Percentiles rank a stretch among this genome's conserved stretches.
These are phyloP conservation scores for Aspergillus ibericus DNA, from an alignment of 2,329 filamentous ascomycete species.

Conservation along the genomic window DNA sequence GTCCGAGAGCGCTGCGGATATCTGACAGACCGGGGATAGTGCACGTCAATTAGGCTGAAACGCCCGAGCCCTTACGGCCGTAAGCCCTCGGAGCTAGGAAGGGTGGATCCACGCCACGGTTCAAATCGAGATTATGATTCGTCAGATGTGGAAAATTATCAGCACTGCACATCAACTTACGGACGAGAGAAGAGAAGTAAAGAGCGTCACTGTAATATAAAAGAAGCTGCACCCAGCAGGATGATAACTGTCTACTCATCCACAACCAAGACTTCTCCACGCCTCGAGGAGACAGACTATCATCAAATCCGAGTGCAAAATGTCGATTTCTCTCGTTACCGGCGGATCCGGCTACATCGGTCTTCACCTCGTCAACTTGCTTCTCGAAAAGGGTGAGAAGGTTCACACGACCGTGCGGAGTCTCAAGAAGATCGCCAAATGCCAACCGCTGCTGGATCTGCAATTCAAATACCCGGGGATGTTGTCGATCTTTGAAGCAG, in stretches of 20 bases:
- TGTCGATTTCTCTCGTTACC: slow-evolving; percentile 14
- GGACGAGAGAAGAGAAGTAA: too few relatives aligned
- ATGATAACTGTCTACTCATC: background rate
- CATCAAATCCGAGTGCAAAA: background rate
- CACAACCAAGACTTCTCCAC: background rate
- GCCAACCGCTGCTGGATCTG: slow-evolving; percentile 19
- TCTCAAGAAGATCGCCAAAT: slow-evolving; percentile 16
- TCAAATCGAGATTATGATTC: too few relatives aligned
- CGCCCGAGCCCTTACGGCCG: too few relatives aligned
- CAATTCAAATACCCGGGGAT: slow-evolving; percentile 15
- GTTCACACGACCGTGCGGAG: slow-evolving; percentile 19
- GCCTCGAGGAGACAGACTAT: background rate
- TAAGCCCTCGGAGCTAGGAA: too few relatives aligned
- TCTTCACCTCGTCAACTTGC: slow-evolving; percentile 17
- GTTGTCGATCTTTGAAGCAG: slow-evolving; percentile 29
- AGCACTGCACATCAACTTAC: too few relatives aligned
- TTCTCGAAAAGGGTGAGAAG: slow-evolving; percentile 16
- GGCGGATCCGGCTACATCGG: slow-evolving; percentile 22
- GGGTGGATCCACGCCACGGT: too few relatives aligned
- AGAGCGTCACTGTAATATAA: too few relatives aligned
- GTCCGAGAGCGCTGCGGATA: too few relatives aligned
- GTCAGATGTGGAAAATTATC: too few relatives aligned
- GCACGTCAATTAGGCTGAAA: too few relatives aligned
- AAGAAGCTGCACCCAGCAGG: too few relatives aligned
- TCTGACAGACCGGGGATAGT: too few relatives aligned